These are phyloP conservation scores for Penicillium sp. DNA, from an alignment of 2,329 filamentous ascomycete species.

Conservation along the genomic window DNA sequence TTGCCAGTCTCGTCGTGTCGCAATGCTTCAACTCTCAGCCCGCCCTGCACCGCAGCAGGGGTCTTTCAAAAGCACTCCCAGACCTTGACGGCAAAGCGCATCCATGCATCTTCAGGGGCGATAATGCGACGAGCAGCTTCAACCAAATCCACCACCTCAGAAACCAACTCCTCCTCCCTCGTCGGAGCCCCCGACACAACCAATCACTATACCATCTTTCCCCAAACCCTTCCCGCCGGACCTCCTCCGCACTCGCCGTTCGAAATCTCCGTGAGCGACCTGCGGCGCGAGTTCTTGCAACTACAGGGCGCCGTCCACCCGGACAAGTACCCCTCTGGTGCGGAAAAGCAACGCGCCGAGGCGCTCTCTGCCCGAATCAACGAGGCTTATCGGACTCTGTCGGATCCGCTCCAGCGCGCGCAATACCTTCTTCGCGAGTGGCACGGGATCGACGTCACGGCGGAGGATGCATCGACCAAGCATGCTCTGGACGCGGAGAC, in stretches of 20 bases:
- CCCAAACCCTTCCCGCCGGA: slow-evolving; percentile 65
- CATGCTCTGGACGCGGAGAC: slow-evolving; percentile 64
- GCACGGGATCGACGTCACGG: slow-evolving; percentile 65
- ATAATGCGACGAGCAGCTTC: slow-evolving; percentile 16
- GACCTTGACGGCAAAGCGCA: not conserved
- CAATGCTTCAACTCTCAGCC: slow-evolving; percentile 14
- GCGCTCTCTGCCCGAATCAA: slow-evolving; percentile 79
- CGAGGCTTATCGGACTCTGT: slow-evolving; percentile 81
- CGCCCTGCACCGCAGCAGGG: slow-evolving; percentile 4
- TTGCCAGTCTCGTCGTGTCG: slow-evolving; percentile 6
- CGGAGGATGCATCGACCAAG: slow-evolving; percentile 66
- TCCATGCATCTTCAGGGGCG: not conserved
- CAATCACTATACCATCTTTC: slow-evolving; percentile 86
- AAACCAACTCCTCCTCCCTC: slow-evolving; percentile 8
- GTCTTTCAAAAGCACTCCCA: not conserved
- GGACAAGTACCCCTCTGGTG: slow-evolving; percentile 44
- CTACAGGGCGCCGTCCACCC: slow-evolving; percentile 58
- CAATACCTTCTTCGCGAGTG: slow-evolving; percentile 70
- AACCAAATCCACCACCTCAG: slow-evolving; percentile 6
- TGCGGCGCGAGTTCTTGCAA: slow-evolving; percentile 79
- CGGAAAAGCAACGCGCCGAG: slow-evolving; percentile 59
- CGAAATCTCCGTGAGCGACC: slow-evolving; percentile 59
- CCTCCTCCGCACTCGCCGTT: slow-evolving; percentile 75
- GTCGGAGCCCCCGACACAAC: slow-evolving; percentile 31
- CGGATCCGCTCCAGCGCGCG: slow-evolving; percentile 71